These are phyloP conservation scores for Lyophyllum shimeji DNA, from an alignment of 768 basidiomycete species.

Conservation along the genomic window DNA sequence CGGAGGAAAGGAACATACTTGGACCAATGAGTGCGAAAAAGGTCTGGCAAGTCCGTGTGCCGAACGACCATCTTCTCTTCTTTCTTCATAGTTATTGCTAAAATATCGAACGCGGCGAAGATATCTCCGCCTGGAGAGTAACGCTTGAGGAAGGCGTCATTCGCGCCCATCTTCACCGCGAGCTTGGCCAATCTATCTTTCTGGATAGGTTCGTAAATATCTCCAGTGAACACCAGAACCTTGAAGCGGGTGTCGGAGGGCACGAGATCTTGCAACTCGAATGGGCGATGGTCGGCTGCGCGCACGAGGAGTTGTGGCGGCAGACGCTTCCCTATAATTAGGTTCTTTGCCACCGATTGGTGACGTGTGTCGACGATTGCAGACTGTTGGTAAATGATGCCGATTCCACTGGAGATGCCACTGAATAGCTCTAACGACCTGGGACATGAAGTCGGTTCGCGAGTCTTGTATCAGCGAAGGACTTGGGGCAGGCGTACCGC, in stretches of 20 bases:
- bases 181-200: slow-evolving; percentile 27
- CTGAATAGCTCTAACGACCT: slow-evolving; percentile 55
- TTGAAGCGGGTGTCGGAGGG: slow-evolving; percentile 56
- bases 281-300: slow-evolving; percentile 48
- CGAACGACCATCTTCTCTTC: slow-evolving; percentile 35
- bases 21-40: slow-evolving; percentile 57
- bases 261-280: slow-evolving; percentile 54
- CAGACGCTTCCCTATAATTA: slow-evolving; percentile 53
- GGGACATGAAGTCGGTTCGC: background rate
- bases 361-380: slow-evolving; percentile 37
- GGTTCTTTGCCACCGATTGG: slow-evolving; percentile 36
- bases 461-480: background rate
- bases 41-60: slow-evolving; percentile 44
- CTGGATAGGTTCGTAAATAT: slow-evolving; percentile 31
- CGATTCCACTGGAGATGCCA: slow-evolving; percentile 54
- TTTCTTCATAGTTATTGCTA: slow-evolving; percentile 32
- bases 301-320: slow-evolving; percentile 48
- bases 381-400: slow-evolving; percentile 51
- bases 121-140: slow-evolving; percentile 29
- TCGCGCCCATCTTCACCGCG: slow-evolving; percentile 29
- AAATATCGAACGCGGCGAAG: slow-evolving; percentile 41
- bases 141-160: slow-evolving; percentile 25
- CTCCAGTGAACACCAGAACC: slow-evolving; percentile 53
- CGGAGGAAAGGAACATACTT: slow-evolving; percentile 37
- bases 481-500: slow-evolving; percentile 24